Evolutionary conservation across 2,329 filamentous ascomycete species (phyloP), one percentile per base, ranked within the genome.

Genomic region (Scortechinia acanthostroma): DNA sequence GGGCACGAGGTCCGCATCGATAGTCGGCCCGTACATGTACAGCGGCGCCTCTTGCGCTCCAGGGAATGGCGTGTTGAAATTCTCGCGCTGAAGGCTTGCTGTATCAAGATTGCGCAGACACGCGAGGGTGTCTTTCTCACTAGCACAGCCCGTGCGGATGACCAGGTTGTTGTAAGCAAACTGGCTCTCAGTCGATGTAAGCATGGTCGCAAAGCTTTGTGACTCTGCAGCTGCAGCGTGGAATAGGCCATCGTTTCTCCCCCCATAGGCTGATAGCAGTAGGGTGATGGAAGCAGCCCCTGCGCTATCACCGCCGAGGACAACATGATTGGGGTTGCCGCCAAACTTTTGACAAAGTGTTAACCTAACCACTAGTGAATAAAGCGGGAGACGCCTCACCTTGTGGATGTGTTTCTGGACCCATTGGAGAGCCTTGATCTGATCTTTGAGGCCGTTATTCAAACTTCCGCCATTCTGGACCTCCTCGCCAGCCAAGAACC

Each of bases 381-480:
- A 3, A 21, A n/a, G 17, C 17, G 15, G 19, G 37, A 19, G 3
- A 15, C 6, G 14, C 47, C 56, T 35, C 56, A 71, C 69, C 50
- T 65, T 56, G 43, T 53, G 50, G 35, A 89, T 86, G 58, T 88
- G 65, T 22, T 74, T 65, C 50, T 86, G 74, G 1, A 88, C 75
- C 86, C 86, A 90, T 48, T 83, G 58, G 14, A 90, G 59, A 0
- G 77, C 80, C 54, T 83, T 82, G 44, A 80, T 67, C 59, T 88
- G 84, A 57, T 90, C 86, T 23, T 75, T 74, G 1, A 90, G 65
- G 1, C 86, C 86, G 52, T 80, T 81, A 58, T 90, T 90, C 25
- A 81, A 56, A 47, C 72, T 75, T 2, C 76, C 73, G 3, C 62
- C 51, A 50, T 54, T 53, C 22, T 63, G 51, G 1, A 82, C 61